phyloP scores from a whole-genome alignment of 2,329 filamentous ascomycete species.

The Sarocladium strictum region DNA sequence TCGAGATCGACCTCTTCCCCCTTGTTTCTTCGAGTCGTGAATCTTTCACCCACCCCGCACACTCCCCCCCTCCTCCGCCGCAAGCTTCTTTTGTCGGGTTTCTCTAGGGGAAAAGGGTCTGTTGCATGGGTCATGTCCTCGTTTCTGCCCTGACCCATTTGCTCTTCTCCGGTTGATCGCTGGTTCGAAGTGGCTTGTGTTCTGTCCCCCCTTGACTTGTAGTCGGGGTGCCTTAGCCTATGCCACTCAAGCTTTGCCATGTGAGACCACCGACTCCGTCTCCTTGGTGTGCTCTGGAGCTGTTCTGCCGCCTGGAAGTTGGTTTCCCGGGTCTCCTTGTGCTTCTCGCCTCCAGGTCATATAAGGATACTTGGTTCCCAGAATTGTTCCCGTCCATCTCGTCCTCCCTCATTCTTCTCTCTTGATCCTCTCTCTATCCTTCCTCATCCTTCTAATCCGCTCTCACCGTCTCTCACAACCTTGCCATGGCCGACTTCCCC shows the following conservation, averaged over 20 bases:
- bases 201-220: no score
- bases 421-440: background rate
- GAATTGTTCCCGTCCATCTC: no score
- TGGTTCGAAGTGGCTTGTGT: background rate
- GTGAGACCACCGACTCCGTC: background rate
- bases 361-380: constrained; percentile 3
- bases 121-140: constrained; percentile 3
- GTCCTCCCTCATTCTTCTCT: background rate
- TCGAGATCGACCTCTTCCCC: background rate
- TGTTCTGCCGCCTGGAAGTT: background rate
- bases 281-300: background rate
- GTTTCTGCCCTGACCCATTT: background rate
- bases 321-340: background rate
- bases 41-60: background rate
- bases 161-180: background rate
- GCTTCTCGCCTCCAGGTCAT: background rate
- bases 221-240: background rate
- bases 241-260: no score
- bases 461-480: background rate
- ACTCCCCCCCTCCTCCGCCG: background rate
- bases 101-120: background rate
- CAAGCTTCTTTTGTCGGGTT: background rate
- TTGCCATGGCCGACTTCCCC: constrained; percentile 13
- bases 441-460: background rate
- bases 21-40: background rate